These are phyloP conservation scores for Naganishia onofrii DNA, from an alignment of 768 basidiomycete species.

Conservation along the genomic window DNA sequence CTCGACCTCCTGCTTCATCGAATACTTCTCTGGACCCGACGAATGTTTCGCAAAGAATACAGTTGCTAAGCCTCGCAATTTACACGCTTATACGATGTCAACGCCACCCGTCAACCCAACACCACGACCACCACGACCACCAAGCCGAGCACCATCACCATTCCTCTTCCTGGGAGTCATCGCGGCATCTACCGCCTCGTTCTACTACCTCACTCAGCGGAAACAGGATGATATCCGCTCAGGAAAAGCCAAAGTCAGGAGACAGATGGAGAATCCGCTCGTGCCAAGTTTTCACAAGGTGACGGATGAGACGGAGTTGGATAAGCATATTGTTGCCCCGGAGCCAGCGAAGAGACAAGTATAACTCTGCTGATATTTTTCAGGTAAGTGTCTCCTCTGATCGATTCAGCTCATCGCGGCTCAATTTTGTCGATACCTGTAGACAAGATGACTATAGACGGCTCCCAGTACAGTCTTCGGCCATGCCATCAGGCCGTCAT, in stretches of 20 bases:
- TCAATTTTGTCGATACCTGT: too few relatives aligned
- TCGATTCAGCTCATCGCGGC: too few relatives aligned
- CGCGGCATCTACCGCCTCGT: constrained; percentile 8
- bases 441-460: too few relatives aligned
- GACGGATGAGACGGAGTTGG: constrained; percentile 12
- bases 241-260: constrained; percentile 1
- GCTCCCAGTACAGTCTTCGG: too few relatives aligned
- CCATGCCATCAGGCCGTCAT: too few relatives aligned
- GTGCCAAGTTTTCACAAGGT: neutral
- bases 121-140: constrained; percentile 5
- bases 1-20: too few relatives aligned
- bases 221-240: constrained; percentile 18
- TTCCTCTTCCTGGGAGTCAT: constrained; percentile 16
- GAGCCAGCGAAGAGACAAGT: neutral
- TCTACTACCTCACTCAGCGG: constrained; percentile 14
- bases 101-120: constrained; percentile 2
- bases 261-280: constrained; percentile 23
- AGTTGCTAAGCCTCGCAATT: too few relatives aligned
- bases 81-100: constrained; percentile 1
- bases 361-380: neutral
- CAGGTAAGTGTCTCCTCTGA: too few relatives aligned
- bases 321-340: neutral
- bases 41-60: too few relatives aligned
- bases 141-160: neutral
- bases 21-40: too few relatives aligned